Base-by-base conservation (phyloP, 306 rosid species). In the Lotus japonicus region DNA sequence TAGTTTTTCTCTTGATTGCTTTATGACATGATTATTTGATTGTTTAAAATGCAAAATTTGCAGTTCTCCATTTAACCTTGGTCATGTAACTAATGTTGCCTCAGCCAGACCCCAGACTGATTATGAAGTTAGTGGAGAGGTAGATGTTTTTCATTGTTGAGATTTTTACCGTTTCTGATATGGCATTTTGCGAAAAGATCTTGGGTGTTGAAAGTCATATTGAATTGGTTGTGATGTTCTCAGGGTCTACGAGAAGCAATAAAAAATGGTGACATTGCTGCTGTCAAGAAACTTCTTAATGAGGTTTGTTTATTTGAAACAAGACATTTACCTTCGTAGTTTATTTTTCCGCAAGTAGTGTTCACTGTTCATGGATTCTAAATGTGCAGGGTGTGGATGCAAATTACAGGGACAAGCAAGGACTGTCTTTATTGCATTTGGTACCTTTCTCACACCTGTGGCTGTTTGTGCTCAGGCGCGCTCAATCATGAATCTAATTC, bases 161-260 rank as follows among this genome's bases (percentile, higher is more conserved):
- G 43, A 60, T 19, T 61, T 77, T 63, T 76, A n/a, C 60, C 39
- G 21, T 51, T 51, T 69, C 17, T 51, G 16, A 58, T 63, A 9
- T 56, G 38, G 43, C 74, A 50, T 49, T 15, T 4, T 55, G 63
- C 68, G 53, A 55, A 72, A 73, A 41, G 38, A 49, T 54, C 65
- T 64, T 54, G 13, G 39, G 33, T 2, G 4, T 26, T 76, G 51
- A 66, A 46, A 79, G 41, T 77, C 70, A 49, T 60, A 10, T 60
- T 60, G 58, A 33, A 67, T 68, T 66, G 23, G 79, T 66, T 57
- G 51, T 69, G 56, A 15, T 79, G 14, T 72, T 78, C 54, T 78
- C 70, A 88, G 96, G 99, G 99, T 63, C 58, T 87, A 76, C 85
- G 97, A 82, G 99, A 95, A 81, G 97, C 99, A 64, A 89, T 95